Evolutionary conservation across 176 grass and related monocot genomes (phyloP).

Genomic region (Stipa capillata): DNA sequence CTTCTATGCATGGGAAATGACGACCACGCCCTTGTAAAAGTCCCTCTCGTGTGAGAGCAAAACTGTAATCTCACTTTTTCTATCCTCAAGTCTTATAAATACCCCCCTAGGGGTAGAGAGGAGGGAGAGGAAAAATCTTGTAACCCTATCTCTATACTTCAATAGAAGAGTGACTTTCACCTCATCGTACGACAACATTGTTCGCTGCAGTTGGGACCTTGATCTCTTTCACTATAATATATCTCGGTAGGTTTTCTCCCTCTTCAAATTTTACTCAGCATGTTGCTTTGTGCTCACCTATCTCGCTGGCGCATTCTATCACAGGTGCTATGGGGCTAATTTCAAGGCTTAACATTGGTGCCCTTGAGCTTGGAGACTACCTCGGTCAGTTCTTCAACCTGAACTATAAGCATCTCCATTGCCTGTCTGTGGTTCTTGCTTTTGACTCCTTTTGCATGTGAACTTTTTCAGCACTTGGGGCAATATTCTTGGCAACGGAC

Average conservation of each 20-base stretch:
- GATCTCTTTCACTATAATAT: conserved; percentile 74
- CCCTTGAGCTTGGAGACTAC: conserved; percentile 76
- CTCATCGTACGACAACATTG: too few relatives aligned
- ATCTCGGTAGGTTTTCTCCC: conserved; percentile 43
- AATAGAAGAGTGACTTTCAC: too few relatives aligned
- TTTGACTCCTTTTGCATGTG: neutral
- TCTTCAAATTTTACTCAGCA: neutral
- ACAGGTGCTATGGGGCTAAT: conserved; percentile 67
- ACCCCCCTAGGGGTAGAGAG: too few relatives aligned
- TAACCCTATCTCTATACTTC: neutral
- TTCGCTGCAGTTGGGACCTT: conserved; percentile 75
- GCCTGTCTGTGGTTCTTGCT: neutral
- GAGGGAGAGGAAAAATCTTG: neutral
- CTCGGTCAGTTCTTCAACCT: conserved; percentile 44
- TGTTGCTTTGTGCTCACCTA: neutral
- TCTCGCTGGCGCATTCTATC: neutral
- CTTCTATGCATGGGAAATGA: too few relatives aligned
- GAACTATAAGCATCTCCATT: neutral
- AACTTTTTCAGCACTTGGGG: conserved; percentile 60
- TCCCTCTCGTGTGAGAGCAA: too few relatives aligned
- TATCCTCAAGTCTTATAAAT: too few relatives aligned
- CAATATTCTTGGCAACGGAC: conserved; percentile 80
- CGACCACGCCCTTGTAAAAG: too few relatives aligned
- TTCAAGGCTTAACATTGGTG: conserved; percentile 59
- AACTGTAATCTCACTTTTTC: too few relatives aligned